Evolutionary conservation across 1,284 basidiomycete genomes (phyloP), one percentile per base, ranked within the genome.

Genomic region (Vanrija pseudolonga): DNA sequence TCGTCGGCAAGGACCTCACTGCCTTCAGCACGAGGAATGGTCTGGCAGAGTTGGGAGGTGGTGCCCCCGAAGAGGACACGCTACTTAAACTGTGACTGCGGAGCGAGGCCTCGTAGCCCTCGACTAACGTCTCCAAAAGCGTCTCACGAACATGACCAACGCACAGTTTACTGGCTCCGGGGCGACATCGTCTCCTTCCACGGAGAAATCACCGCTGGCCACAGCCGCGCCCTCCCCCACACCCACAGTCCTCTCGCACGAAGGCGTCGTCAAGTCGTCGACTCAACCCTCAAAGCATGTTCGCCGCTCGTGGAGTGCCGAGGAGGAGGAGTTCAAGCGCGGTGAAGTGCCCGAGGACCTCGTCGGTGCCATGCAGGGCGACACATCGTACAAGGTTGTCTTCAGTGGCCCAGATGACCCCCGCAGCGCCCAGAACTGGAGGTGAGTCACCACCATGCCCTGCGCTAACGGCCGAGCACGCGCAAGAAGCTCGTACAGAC

Each of bases 391-490:
- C 48, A 40, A 45, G 7, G 81, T 87, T 11, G 80, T 83, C 42
- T 87, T 84, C 82, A 82, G 85, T 44, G 82, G 82, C 0, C 81
- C 81, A 0, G 74, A 83, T 45, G 84, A 87, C 69, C 82, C 81
- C 4, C 69, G 71, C 19, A 87, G 87, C 67, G 85, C 86, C 0
- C 82, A 82, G 67, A 87, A 87, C 72, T 88, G 87, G 86, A 64
- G 77, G 57, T 59, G 45, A 55, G 57, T 55, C 7, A 3, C 19
- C 9, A 28, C 41, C 8, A 14, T 1, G 22, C 11, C 20, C 19
- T 7, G 0, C 11, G 19, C 45, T 51, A 8, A 41, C 40, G 19
- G n/a, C 18, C 17, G 24, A 57, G 55, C 17, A 41, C 51, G 4
- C 9, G 20, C 18, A 55, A 55, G 23, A 62, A 62, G 49, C 45